Percentiles rank a stretch among this genome's conserved stretches.
These are phyloP conservation scores for Durotheca rogersii DNA, from an alignment of 495 filamentous ascomycete species.

Conservation along the genomic window DNA sequence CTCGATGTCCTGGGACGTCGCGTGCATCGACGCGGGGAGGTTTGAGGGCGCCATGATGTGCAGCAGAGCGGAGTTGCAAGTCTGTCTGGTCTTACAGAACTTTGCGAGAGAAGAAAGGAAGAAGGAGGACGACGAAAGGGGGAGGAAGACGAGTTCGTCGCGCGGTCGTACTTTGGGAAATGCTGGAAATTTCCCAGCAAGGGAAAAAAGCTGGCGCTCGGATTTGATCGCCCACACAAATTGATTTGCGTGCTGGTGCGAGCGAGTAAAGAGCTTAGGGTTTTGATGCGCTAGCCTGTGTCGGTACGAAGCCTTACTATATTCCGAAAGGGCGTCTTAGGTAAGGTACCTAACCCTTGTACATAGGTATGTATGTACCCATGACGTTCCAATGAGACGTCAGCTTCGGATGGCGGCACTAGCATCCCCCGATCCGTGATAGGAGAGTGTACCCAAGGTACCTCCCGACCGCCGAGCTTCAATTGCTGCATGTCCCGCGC, in stretches of 20 bases:
- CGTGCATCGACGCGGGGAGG: constrained; percentile 81
- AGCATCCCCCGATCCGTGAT: not conserved
- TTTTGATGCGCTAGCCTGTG: constrained; percentile 25
- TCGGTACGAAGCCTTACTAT: constrained; percentile 4
- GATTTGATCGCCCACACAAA: constrained; percentile 24
- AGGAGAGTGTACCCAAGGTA: no score
- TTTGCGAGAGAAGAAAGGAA: constrained; percentile 51
- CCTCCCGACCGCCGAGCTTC: not conserved
- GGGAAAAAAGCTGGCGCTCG: constrained; percentile 31
- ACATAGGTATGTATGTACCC: not conserved
- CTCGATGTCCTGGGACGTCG: constrained; percentile 83
- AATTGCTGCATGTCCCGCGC: not conserved
- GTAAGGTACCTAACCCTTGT: not conserved
- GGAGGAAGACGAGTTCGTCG: constrained; percentile 36
- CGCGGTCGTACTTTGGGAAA: constrained; percentile 35
- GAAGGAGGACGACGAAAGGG: constrained; percentile 49
- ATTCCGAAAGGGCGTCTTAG: constrained; percentile 12
- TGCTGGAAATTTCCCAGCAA: constrained; percentile 17
- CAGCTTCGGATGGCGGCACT: not conserved
- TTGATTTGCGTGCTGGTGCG: constrained; percentile 33
- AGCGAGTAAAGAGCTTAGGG: constrained; percentile 32
- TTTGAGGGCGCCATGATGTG: constrained; percentile 91
- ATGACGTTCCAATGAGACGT: no score
- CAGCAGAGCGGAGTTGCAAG: no score
- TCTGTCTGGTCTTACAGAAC: constrained; percentile 31